Base-by-base conservation (phyloP, 208 protist genomes). In the Leishmania tropica region DNA sequence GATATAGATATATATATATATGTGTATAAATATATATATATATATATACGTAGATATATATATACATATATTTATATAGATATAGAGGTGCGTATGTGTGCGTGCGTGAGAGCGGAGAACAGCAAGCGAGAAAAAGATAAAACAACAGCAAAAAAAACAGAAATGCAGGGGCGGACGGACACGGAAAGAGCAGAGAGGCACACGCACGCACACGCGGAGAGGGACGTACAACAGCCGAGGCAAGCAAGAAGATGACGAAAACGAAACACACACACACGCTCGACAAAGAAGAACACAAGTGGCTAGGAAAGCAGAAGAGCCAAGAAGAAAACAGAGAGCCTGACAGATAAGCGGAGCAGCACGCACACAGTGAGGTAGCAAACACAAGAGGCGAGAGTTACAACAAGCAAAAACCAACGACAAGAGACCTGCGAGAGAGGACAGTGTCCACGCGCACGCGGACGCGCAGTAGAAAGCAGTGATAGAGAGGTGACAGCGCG, bases 141-240 rank as follows among this genome's bases (percentile, higher is more conserved):
- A 10, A 47, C 31, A 31, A 31, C 31, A 31, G 0, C 31, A 47
- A 13, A 48, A 40, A 47, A 1, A 13, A 48, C 10, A 11, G 7
- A 54, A 17, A 21, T 54, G 51, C 51, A 54, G 51, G 51, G 28
- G n/a, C 6, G 10, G 58, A 15, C 28, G 10, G 10, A 15, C 58
- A 31, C 10, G 31, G 31, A 68, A 40, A 19, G 62, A 6, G 28
- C 62, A 68, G 17, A 21, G 11, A 40, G 10, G 13, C 1, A 35
- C 35, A 35, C 10, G 13, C 11, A 68, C 21, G 13, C 37, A 19
- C 47, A 78, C 45, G 71, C 76, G 58, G 58, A 72, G 81, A 76
- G 37, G 70, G n/a, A 73, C 76, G 54, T 85, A 60, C 54, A 65
- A 53, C 17, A 78, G 21, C 70, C 62, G 72, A 45, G 56, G 71